Conservation (phyloP, 805 yeast genomes). For the Metschnikowia chrysomelidarum region DNA sequence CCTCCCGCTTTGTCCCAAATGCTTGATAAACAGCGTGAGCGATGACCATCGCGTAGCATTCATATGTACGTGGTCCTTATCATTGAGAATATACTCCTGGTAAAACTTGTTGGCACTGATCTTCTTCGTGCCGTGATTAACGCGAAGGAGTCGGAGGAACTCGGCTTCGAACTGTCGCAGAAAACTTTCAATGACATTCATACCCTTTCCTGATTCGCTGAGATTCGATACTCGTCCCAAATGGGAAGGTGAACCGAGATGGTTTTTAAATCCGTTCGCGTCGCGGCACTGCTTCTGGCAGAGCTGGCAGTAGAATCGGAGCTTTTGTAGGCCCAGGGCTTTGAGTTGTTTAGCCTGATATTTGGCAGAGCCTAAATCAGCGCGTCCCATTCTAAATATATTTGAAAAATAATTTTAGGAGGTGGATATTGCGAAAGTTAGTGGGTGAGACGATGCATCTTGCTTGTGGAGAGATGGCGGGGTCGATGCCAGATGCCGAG, state of each 20-base stretch:
- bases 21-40: conserved; percentile 63
- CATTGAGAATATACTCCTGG: conserved; percentile 76
- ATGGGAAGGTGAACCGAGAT: conserved; percentile 80
- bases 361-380: conserved; percentile 52
- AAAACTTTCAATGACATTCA: conserved; percentile 53
- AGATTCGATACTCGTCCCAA: conserved; percentile 46
- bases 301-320: conserved; percentile 85
- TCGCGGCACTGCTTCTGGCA: conserved; percentile 95
- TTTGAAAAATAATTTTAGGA: background rate
- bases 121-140: conserved; percentile 77
- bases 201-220: conserved; percentile 40
- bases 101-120: conserved; percentile 83
- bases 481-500: no score
- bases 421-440: no score
- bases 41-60: conserved; percentile 82
- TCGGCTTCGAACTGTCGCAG: conserved; percentile 59
- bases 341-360: conserved; percentile 73
- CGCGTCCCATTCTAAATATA: conserved; percentile 25
- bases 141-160: conserved; percentile 59
- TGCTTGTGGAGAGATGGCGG: no score
- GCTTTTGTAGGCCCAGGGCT: conserved; percentile 79
- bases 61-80: conserved; percentile 84
- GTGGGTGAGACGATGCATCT: no score
- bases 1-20: conserved; percentile 55
- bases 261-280: conserved; percentile 92